phyloP scores from a whole-genome alignment of 192 early-diverging fungal genomes.

The Spinellus fusiger region DNA sequence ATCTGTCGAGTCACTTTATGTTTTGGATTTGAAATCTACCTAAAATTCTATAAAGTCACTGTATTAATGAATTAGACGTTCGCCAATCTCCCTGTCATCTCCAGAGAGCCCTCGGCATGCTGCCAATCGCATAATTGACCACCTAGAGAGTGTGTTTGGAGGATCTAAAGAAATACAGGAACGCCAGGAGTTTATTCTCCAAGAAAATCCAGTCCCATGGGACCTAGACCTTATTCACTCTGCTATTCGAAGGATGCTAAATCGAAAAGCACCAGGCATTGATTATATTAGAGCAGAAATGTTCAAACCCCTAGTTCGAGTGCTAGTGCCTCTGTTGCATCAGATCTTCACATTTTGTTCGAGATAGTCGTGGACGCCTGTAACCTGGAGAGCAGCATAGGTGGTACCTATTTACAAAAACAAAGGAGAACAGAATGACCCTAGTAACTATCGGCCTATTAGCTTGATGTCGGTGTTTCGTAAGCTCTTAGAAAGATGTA shows the following conservation, averaged over 20 bases:
- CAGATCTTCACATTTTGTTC: constrained; percentile 1
- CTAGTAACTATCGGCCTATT: constrained; percentile 12
- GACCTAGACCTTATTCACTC: not conserved
- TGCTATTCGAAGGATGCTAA: not conserved
- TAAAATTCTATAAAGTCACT: no score
- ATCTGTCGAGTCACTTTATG: no score
- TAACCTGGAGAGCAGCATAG: constrained; percentile 8
- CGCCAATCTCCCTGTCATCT: not conserved
- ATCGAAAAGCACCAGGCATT: not conserved
- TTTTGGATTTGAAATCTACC: no score
- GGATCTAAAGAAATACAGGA: not conserved
- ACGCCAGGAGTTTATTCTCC: not conserved
- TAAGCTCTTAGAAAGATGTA: constrained; percentile 10
- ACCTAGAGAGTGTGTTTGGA: not conserved
- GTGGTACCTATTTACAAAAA: constrained; percentile 11
- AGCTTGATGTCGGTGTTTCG: constrained; percentile 10
- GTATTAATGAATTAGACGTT: no score
- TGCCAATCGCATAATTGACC: not conserved
- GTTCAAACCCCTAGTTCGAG: not conserved
- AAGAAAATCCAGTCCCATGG: not conserved
- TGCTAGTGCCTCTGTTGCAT: not conserved
- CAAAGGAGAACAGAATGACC: not conserved
- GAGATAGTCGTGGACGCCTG: not conserved
- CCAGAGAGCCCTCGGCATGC: not conserved
- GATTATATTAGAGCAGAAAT: not conserved